These are phyloP conservation scores for Ceratocystis alfenasii DNA, from an alignment of 2,329 filamentous ascomycete genomes.

Conservation along the genomic window DNA sequence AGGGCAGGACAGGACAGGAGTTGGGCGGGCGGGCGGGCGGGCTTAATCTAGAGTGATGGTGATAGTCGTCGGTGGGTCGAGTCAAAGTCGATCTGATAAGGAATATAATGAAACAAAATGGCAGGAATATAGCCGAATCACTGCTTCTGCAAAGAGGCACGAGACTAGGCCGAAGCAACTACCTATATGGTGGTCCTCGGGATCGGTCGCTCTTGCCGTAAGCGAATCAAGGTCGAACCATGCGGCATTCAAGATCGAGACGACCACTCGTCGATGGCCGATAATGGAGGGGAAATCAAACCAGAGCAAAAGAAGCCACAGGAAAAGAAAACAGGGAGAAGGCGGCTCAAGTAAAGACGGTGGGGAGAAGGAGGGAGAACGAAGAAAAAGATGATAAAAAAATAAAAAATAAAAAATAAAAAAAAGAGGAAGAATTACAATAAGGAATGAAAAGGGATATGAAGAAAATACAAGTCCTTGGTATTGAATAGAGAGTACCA, in stretches of 20 bases:
- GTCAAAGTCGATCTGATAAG: not conserved
- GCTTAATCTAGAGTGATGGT: not conserved
- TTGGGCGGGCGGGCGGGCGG: not conserved
- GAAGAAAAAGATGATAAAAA: not conserved
- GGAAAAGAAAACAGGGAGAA: not conserved
- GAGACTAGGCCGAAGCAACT: not conserved
- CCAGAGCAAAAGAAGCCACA: not conserved
- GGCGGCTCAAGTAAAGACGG: not conserved
- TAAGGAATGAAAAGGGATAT: not conserved
- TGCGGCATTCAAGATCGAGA: conserved; percentile 6
- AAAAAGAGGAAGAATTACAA: not conserved
- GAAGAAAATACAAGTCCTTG: not conserved
- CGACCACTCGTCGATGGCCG: not conserved
- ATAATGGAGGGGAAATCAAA: not conserved
- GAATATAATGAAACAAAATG: not conserved
- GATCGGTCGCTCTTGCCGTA: conserved; percentile 5
- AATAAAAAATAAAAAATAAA: not conserved
- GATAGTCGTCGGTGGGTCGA: not conserved
- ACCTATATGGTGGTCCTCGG: not conserved
- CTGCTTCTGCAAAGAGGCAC: not conserved
- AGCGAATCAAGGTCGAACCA: not conserved
- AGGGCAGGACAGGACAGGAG: too few species aligned
- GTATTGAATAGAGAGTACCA: not conserved
- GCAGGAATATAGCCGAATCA: not conserved
- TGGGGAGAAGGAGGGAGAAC: not conserved